phyloP scores from a whole-genome alignment of 176 grass and related monocot genomes.

The Microstegium vimineum region DNA sequence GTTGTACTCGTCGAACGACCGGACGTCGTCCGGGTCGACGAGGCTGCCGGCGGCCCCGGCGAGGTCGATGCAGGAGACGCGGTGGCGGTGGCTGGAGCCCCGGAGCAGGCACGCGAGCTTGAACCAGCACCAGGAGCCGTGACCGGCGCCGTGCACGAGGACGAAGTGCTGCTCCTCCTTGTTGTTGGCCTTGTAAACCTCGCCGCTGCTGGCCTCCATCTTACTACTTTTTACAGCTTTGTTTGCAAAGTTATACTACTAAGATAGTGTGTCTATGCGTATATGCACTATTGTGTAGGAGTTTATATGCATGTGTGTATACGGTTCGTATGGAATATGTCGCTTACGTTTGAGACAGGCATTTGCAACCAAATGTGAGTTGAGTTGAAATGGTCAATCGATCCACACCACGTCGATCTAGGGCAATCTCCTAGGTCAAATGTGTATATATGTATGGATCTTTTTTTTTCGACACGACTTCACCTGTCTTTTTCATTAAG shows the following conservation, averaged over 20 bases:
- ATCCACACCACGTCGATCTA: too few species aligned
- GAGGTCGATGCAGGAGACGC: constrained; percentile 46
- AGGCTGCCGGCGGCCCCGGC: constrained; percentile 33
- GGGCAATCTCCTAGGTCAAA: too few species aligned
- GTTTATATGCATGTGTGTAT: background rate
- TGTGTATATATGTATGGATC: too few species aligned
- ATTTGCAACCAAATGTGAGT: background rate
- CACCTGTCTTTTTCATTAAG: too few species aligned
- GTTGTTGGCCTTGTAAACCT: background rate
- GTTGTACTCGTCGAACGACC: background rate
- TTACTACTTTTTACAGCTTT: background rate
- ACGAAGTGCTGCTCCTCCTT: constrained; percentile 45
- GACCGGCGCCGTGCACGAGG: constrained; percentile 51
- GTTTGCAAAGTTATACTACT: background rate
- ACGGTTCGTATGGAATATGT: background rate
- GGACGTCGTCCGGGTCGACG: constrained; percentile 19
- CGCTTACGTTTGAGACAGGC: background rate
- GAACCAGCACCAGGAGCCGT: constrained; percentile 63
- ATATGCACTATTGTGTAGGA: background rate
- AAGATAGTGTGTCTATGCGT: too few species aligned
- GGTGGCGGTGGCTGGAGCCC: constrained; percentile 31
- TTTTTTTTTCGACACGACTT: too few species aligned
- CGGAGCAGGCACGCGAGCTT: constrained; percentile 30
- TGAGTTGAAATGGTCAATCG: too few species aligned
- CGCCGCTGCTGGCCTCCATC: background rate